Evolutionary conservation across 2,329 filamentous ascomycete species (phyloP), one percentile per base, ranked within the genome.

Genomic region (Hypoxylon sp.): DNA sequence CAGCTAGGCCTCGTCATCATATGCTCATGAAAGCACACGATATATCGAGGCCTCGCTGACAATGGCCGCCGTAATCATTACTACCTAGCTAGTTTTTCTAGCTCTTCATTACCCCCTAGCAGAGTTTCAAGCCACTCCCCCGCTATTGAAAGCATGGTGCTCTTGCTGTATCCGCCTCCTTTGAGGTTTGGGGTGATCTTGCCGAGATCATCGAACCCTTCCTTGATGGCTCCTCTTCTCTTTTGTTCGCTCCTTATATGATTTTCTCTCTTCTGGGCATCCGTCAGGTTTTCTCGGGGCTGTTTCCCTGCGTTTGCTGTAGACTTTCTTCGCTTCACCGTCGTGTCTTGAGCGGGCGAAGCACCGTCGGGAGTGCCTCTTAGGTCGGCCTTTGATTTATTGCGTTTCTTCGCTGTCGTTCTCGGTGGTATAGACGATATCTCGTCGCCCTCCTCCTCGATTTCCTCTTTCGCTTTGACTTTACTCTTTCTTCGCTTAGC

Each of bases 261-360:
- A 24, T 92, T 92, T 49, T 93, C 85, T 32, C 93, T 86, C 77
- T 95, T 96, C 78, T 97, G 92, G 74, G 96, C 93, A 54, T 92
- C 95, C 54, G 89, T 84, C 68, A 97, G 92, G 70, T 97, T 97
- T 72, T 89, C 89, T 24, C 90, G 79, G 2, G 82, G 73, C 1
- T 79, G 60, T 70, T 88, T 89, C 17, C 76, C 67, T 8, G 69
- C 75, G 39, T 73, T 78, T n/a, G 67, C 68, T 6, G 73, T 75
- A 1, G 85, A 85, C 70, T 85, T 87, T 34, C 84, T 80, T 50
- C 84, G 79, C 71, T 85, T 85, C 13, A 77, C 76, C 1, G 73
- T 52, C 1, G 68, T 57, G 39, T 79, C 79, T 64, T 73, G 76
- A 53, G 71, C 74, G 22, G 75, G 76, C 3, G 75, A 78, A 71